Base-by-base conservation (phyloP, 2,329 filamentous ascomycete species). In the Leptoxyphium fumago region DNA sequence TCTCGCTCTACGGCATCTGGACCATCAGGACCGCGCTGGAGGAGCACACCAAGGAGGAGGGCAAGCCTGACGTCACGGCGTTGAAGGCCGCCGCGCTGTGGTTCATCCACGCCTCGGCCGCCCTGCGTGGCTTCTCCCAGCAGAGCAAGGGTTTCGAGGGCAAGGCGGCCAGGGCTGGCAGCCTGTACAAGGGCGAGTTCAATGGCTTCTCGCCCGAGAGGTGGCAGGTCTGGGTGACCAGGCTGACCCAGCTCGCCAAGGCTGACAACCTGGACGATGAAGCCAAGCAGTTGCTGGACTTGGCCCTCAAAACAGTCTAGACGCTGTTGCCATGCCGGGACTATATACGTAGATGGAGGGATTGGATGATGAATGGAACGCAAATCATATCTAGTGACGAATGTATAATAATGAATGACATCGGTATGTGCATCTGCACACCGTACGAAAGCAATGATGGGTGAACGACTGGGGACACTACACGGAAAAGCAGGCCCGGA, bases 1-100 rank as follows among this genome's bases (percentile, higher is more conserved):
- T 57, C 40, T 56, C 57, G 2, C 44, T 59, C 11, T 59, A 53
- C 38, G 48, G 50, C 38, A 47, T 60, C 21, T 60, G 57, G 57
- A 53, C 56, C 5, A 43, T 58, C 14, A 52, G 57, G n/a, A 39
- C 46, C 10, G 55, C 55, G 5, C 47, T 60, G 5, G 56, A 60
- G 42, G 48, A 54, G 2, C 38, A 43, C 18, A 43, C 45, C 5
- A 43, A 49, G 21, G 38, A 40, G 18, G 14, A 17, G 11, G 14
- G 14, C 13, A 32, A 45, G n/a, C 41, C 43, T 15, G 42, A 46
- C 9, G 49, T 56, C 28, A 45, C 50, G 5, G 48, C 53, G 10
- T 14, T 56, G 8, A 47, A 48, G n/a, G 52, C 57, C 2, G 55
- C 56, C 2, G 51, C 54, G 5, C 51, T 56, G 2, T 59, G 57